Evolutionary conservation across 768 basidiomycete species (phyloP), one percentile per base, ranked within the genome.

Genomic region (Naganishia vaughanmartiniae): DNA sequence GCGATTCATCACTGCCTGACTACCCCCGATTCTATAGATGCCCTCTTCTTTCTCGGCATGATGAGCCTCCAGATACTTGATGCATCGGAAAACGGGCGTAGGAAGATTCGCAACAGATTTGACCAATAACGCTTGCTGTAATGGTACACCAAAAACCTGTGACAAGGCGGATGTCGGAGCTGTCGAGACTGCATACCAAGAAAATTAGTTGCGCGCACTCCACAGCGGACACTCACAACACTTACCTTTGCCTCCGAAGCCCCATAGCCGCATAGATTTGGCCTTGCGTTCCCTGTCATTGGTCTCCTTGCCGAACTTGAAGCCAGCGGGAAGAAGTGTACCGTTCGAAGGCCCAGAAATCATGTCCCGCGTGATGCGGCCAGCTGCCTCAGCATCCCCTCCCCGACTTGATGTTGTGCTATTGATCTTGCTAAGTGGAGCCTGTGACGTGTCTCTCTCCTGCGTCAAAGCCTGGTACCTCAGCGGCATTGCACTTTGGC

Each of bases 11-110:
- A 95, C 93, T 39, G 93, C 90, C 73, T 92, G 91, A 80, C 92
- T 93, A 28, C 94, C 94, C 78, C 90, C 93, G 71, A 99, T 83
- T 70, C 96, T 88, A 83, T 97, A 99, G 71, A 99, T 95, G 39
- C 96, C 96, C 82, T 99, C 96, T 78, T 99, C 96, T 74, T 91
- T 88, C 72, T 97, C 92, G 26, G 96, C 95, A 79, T 91, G 87
- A 84, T 94, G 94, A 24, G 87, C 87, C 83, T 98, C 92, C 67
- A 99, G 84, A 82, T 95, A 99, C 78, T 96, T 89, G 74, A 99
- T 94, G 74, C 89, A 90, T 66, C 96, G 88, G 84, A 94, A 99
- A 39, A 96, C 89, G 75, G 97, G 90, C 9, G 95, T 92, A 3
- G 96, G 96, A 26, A 99, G 84, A 75, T 89, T 89, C 65, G 89